A percentile compares a stretch with the other conserved stretches of the same genome.
Conservation (phyloP, 2,329 filamentous ascomycete genomes). For the Sclerotinia glacialis region DNA sequence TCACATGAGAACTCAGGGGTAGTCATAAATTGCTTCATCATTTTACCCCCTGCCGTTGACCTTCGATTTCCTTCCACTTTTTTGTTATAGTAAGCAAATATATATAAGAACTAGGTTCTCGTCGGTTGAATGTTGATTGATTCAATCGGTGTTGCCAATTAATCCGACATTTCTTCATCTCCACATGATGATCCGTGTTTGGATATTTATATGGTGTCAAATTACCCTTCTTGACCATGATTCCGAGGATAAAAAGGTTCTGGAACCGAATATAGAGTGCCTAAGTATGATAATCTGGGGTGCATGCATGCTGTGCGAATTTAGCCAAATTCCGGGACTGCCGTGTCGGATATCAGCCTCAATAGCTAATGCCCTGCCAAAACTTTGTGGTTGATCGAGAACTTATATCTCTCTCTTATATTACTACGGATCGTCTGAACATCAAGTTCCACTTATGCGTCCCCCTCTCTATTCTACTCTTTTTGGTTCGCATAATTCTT, state of each 20-base stretch:
- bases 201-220: background rate
- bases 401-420: background rate
- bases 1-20: background rate
- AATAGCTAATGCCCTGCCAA: background rate
- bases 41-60: background rate
- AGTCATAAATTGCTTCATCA: background rate
- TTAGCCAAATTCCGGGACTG: conserved; percentile 5
- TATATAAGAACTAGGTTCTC: background rate
- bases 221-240: background rate
- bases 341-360: background rate
- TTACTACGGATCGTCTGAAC: background rate
- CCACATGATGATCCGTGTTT: background rate
- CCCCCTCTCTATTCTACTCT: conserved; percentile 4
- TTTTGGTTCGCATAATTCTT: conserved; percentile 1
- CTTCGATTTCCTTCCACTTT: background rate
- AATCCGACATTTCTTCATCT: background rate
- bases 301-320: conserved; percentile 2
- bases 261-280: background rate
- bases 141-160: background rate
- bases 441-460: background rate
- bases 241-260: background rate
- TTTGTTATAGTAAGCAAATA: background rate
- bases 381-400: background rate
- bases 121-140: background rate
- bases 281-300: background rate